phyloP scores from a whole-genome alignment of 306 rosid species.

The Quercus ilex region DNA sequence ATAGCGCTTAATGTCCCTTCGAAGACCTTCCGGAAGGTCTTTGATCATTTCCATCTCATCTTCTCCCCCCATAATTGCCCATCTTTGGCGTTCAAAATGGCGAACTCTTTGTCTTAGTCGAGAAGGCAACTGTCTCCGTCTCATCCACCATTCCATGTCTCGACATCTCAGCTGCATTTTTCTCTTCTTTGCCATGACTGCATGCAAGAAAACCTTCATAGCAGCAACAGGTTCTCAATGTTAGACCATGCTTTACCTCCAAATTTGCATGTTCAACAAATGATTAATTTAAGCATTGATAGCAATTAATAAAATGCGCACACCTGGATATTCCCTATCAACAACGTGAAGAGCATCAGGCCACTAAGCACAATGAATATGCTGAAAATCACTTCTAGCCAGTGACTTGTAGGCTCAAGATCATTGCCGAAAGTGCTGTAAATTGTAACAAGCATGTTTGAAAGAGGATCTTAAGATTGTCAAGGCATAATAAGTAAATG shows the following conservation, averaged over 20 bases:
- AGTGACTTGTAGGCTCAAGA: slow-evolving; percentile 95
- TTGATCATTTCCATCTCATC: slow-evolving; percentile 84
- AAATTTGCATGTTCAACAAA: not conserved
- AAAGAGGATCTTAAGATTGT: not conserved
- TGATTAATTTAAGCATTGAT: not conserved
- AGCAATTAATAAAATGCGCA: not conserved
- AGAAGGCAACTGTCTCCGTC: slow-evolving; percentile 85
- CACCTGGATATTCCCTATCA: slow-evolving; percentile 98
- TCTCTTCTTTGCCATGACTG: slow-evolving; percentile 95
- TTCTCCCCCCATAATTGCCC: slow-evolving; percentile 94
- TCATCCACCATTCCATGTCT: slow-evolving; percentile 99
- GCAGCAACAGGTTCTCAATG: slow-evolving; percentile 1
- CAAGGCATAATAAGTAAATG: not conserved
- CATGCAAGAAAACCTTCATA: slow-evolving; percentile 77
- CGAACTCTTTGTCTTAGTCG: slow-evolving; percentile 80
- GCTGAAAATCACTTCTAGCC: slow-evolving; percentile 96
- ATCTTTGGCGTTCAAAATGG: slow-evolving; percentile 84
- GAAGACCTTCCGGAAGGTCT: slow-evolving; percentile 97
- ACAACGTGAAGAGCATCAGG: slow-evolving; percentile 82
- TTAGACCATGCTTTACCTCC: slow-evolving; percentile 19
- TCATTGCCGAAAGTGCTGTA: slow-evolving; percentile 96
- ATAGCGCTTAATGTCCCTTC: slow-evolving; percentile 86
- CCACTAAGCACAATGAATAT: slow-evolving; percentile 82
- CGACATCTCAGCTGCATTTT: slow-evolving; percentile 93
- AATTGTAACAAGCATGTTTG: slow-evolving; percentile 3